Evolutionary conservation across 1,284 basidiomycete genomes (phyloP).

Genomic region (Cutaneotrichosporon mucoides): DNA sequence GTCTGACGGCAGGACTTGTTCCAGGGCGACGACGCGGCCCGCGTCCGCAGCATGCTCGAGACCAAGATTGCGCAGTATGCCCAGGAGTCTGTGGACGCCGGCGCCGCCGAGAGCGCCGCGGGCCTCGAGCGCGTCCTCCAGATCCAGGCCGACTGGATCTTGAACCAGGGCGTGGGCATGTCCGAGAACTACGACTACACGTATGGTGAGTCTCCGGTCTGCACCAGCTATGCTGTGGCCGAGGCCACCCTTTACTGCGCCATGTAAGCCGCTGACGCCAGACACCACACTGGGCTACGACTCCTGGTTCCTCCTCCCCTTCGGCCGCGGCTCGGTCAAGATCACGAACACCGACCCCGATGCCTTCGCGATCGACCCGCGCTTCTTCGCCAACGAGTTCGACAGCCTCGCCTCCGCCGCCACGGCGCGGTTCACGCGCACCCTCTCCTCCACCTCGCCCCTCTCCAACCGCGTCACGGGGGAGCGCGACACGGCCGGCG

Average conservation of each 20-base stretch:
- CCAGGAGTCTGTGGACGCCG: slow-evolving; percentile 36
- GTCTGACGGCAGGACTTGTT: slow-evolving; percentile 26
- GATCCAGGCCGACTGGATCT: slow-evolving; percentile 45
- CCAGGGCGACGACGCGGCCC: slow-evolving; percentile 20
- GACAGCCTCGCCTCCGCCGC: slow-evolving; percentile 28
- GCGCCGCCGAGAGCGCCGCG: slow-evolving; percentile 29
- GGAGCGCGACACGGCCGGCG: slow-evolving; percentile 31
- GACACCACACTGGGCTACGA: slow-evolving; percentile 37
- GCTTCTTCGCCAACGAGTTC: slow-evolving; percentile 45
- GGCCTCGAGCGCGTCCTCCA: slow-evolving; percentile 34
- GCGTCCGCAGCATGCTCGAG: slow-evolving; percentile 22
- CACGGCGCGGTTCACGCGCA: slow-evolving; percentile 24
- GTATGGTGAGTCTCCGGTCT: slow-evolving; percentile 18
- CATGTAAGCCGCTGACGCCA: background rate
- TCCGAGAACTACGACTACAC: slow-evolving; percentile 41
- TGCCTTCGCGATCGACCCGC: slow-evolving; percentile 35
- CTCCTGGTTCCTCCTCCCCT: slow-evolving; percentile 46
- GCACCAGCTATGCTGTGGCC: no score
- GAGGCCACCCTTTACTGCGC: no score
- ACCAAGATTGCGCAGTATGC: slow-evolving; percentile 39
- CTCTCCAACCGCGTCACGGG: slow-evolving; percentile 24
- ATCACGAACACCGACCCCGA: slow-evolving; percentile 33
- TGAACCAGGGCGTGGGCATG: slow-evolving; percentile 36
- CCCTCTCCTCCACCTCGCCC: slow-evolving; percentile 16
- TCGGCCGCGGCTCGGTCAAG: slow-evolving; percentile 41